Percentiles rank a stretch among this genome's conserved stretches.
phyloP scores from a whole-genome alignment of 139 green algal genomes.

The Pleodorina starrii region DNA sequence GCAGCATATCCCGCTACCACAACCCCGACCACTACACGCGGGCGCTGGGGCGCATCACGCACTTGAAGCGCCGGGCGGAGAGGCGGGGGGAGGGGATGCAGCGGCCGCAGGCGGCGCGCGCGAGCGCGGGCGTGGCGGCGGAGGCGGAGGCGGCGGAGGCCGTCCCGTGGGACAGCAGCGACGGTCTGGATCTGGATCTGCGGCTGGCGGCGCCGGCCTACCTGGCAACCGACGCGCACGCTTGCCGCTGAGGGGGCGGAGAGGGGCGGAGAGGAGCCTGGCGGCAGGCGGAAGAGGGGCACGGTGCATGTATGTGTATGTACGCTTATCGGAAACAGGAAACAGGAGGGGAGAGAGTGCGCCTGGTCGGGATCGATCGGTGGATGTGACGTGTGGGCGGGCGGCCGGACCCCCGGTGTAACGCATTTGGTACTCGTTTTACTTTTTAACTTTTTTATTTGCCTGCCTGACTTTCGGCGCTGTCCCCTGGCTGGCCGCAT shows the following conservation, averaged over 20 bases:
- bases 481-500: no score
- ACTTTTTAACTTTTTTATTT: no score
- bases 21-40: conserved; percentile 96
- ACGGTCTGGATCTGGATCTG: conserved; percentile 9
- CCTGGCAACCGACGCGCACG: neutral
- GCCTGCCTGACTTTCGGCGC: no score
- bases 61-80: conserved; percentile 46
- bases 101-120: neutral
- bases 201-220: neutral
- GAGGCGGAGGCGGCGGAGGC: neutral
- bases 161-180: conserved; percentile 18
- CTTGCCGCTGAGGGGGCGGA: neutral
- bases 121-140: neutral
- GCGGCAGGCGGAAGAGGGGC: no score
- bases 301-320: neutral
- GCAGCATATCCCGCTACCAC: conserved; percentile 95
- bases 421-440: no score
- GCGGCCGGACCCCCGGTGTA: no score
- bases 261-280: no score
- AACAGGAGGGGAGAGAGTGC: neutral
- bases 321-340: neutral
- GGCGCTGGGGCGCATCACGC: conserved; percentile 57
- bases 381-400: no score
- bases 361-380: no score
- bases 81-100: neutral